A percentile compares a stretch with the other conserved stretches of the same genome.
phyloP scores from a whole-genome alignment of 768 basidiomycete genomes.

The Leccinellum rugosiceps region DNA sequence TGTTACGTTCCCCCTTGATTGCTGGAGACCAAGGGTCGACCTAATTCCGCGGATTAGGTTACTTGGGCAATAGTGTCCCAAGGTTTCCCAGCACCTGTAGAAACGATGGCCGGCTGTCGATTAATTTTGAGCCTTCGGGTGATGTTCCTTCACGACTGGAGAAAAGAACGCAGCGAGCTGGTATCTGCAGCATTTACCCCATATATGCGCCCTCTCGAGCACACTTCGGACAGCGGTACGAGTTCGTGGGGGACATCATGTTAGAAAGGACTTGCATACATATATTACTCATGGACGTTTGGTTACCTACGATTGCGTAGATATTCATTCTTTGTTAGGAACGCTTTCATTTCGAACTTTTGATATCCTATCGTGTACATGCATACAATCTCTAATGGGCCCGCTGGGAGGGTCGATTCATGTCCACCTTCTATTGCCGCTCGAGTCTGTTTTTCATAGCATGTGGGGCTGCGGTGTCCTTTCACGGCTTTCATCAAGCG shows the following conservation, averaged over 20 bases:
- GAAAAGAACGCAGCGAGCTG: neutral
- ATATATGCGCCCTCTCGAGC: neutral
- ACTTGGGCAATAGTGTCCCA: slow-evolving; percentile 4
- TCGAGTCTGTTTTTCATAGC: neutral
- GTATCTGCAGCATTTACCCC: too few relatives aligned
- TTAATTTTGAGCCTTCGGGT: neutral
- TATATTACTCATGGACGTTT: neutral
- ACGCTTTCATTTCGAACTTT: neutral
- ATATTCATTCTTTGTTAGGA: neutral
- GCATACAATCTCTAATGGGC: neutral
- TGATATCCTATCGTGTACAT: neutral
- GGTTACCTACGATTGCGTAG: neutral
- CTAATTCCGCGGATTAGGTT: neutral
- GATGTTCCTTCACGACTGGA: slow-evolving; percentile 1
- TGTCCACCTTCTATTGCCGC: neutral
- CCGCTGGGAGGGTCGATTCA: neutral
- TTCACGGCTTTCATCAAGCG: too few relatives aligned
- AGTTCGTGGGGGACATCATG: neutral
- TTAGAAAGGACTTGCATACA: neutral
- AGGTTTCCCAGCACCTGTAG: slow-evolving; percentile 1
- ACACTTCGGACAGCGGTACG: neutral
- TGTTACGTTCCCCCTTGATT: too few relatives aligned
- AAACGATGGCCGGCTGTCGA: neutral
- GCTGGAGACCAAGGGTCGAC: neutral
- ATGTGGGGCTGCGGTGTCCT: neutral